Conservation (phyloP, 31 red algal genomes). For the Endocladia muricata region DNA sequence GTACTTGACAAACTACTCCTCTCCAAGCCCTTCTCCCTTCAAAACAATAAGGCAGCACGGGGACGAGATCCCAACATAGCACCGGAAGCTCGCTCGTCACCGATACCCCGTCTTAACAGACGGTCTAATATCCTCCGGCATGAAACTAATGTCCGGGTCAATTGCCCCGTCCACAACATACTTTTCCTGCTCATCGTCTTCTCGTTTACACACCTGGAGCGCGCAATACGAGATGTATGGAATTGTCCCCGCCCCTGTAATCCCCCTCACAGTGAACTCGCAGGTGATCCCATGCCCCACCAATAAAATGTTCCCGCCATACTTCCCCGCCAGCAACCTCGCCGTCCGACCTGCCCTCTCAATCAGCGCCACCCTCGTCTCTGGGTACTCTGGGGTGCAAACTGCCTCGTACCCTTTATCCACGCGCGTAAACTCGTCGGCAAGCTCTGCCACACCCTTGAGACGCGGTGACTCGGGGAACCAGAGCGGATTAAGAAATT, state of each 20-base stretch:
- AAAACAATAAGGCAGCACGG: no score
- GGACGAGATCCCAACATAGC: no score
- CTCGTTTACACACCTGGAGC: constrained; percentile 21
- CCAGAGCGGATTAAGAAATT: constrained; percentile 40
- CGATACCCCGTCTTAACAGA: constrained; percentile 1
- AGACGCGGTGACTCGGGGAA: constrained; percentile 9
- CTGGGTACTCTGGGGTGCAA: constrained; percentile 24
- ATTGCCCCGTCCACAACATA: constrained; percentile 16
- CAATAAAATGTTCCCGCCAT: constrained; percentile 28
- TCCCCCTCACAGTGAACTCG: constrained; percentile 39
- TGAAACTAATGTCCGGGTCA: constrained; percentile 41
- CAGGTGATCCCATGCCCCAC: constrained; percentile 54
- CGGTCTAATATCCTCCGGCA: constrained; percentile 36
- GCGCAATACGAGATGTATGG: constrained; percentile 55
- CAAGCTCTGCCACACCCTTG: constrained; percentile 5
- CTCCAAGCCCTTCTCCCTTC: no score
- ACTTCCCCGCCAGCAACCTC: constrained; percentile 15
- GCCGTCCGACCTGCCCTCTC: constrained; percentile 7
- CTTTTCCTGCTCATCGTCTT: not conserved
- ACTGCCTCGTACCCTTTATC: constrained; percentile 16
- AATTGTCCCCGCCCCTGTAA: constrained; percentile 17
- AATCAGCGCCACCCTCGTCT: constrained; percentile 31
- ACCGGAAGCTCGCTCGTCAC: no score
- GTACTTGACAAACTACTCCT: no score
- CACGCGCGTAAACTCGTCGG: constrained; percentile 23